Percentiles rank a stretch among this genome's conserved stretches.
Evolutionary conservation across 1,139 yeast species (phyloP).

Genomic region (Nakaseomyces delphensis): DNA sequence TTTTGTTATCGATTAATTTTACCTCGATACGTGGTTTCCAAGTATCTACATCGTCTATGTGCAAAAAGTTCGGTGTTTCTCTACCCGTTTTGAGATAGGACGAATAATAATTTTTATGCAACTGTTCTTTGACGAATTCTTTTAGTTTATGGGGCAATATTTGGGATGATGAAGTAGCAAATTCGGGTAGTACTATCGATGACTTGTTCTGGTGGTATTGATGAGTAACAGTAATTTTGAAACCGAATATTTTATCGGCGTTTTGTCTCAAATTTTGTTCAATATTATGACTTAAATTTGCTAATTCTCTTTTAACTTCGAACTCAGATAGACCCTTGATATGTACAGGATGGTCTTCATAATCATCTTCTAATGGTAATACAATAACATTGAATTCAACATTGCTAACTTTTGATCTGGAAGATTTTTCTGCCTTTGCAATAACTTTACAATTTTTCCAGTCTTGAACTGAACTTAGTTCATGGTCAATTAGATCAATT

Average conservation of each 20-base stretch:
- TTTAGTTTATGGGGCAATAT: slow-evolving; percentile 17
- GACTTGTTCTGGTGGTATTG: slow-evolving; percentile 12
- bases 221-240: slow-evolving; percentile 16
- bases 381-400: slow-evolving; percentile 25
- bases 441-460: slow-evolving; percentile 24
- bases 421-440: slow-evolving; percentile 18
- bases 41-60: slow-evolving; percentile 19
- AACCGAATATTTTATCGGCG: slow-evolving; percentile 14
- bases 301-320: slow-evolving; percentile 12
- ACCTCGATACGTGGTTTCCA: slow-evolving; percentile 23
- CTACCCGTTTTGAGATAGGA: slow-evolving; percentile 10
- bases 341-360: slow-evolving; percentile 15
- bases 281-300: slow-evolving; percentile 8
- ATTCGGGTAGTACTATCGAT: slow-evolving; percentile 13
- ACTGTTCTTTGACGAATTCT: slow-evolving; percentile 15
- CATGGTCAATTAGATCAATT: slow-evolving; percentile 35
- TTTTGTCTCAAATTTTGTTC: slow-evolving; percentile 8
- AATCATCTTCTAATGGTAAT: slow-evolving; percentile 23
- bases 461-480: slow-evolving; percentile 19
- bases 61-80: slow-evolving; percentile 25
- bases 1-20: slow-evolving; percentile 12
- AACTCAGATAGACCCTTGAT: slow-evolving; percentile 14
- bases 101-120: slow-evolving; percentile 13
- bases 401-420: slow-evolving; percentile 12
- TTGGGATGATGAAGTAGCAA: slow-evolving; percentile 12